Percentiles rank a stretch among this genome's conserved stretches.
Conservation (phyloP, 163 green algal genomes). For the Scenedesmus sp. region DNA sequence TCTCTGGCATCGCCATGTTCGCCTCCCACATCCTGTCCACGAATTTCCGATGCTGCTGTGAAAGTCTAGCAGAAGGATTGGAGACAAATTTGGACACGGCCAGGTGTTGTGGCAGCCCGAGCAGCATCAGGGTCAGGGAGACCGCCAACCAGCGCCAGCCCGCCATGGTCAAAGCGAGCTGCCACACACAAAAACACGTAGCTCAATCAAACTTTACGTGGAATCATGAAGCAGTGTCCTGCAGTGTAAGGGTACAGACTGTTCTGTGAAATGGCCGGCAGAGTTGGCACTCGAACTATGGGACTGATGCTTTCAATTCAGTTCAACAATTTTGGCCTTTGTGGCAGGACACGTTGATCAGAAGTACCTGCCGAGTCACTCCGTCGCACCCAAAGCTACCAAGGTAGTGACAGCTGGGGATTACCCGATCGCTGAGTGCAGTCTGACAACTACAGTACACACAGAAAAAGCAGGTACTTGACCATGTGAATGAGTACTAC, state of each 20-base stretch:
- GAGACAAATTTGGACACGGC: slow-evolving; percentile 4
- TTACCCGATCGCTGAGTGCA: neutral
- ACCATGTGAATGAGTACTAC: neutral
- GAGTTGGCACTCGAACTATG: neutral
- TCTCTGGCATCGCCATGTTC: slow-evolving; percentile 8
- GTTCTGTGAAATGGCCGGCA: neutral
- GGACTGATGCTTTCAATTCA: no score
- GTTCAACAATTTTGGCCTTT: neutral
- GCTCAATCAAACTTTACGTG: neutral
- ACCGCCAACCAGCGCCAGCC: slow-evolving; percentile 7
- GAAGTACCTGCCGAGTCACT: neutral
- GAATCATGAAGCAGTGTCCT: neutral
- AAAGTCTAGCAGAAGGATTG: slow-evolving; percentile 19
- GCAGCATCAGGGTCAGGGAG: slow-evolving; percentile 12
- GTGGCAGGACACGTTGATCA: neutral
- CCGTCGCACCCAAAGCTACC: neutral
- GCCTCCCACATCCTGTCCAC: slow-evolving; percentile 25
- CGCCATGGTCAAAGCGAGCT: neutral
- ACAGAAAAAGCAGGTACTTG: neutral
- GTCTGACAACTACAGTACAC: neutral
- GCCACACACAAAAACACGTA: neutral
- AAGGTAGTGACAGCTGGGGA: neutral
- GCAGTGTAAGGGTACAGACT: neutral
- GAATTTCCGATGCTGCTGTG: neutral
- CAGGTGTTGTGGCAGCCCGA: slow-evolving; percentile 2